Percentiles rank a stretch among this genome's conserved stretches.
Evolutionary conservation across 1,139 yeast genomes (phyloP).

Genomic region (Blastobotrys ciferrii): DNA sequence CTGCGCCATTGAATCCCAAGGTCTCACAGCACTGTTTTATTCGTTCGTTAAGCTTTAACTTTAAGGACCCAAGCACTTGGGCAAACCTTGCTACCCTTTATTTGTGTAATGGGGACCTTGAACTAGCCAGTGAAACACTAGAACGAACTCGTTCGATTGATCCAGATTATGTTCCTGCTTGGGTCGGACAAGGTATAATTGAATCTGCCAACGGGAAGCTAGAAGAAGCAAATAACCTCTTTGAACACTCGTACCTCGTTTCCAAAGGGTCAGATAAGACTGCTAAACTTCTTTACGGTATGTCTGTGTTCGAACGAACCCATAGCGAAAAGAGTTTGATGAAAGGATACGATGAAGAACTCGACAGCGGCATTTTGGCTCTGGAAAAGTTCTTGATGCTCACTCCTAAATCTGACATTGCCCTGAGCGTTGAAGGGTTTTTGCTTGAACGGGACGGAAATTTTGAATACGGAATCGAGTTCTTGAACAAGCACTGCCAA

Average conservation of each 20-base stretch:
- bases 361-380: conserved; percentile 60
- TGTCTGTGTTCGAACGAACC: conserved; percentile 46
- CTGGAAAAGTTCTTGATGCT: conserved; percentile 68
- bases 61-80: conserved; percentile 73
- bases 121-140: conserved; percentile 72
- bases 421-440: conserved; percentile 49
- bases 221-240: conserved; percentile 52
- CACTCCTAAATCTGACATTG: conserved; percentile 62
- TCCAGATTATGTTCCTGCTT: conserved; percentile 73
- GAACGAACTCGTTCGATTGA: conserved; percentile 75
- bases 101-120: conserved; percentile 63
- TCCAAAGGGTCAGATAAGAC: conserved; percentile 73
- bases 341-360: conserved; percentile 16
- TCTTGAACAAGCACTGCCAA: conserved; percentile 48
- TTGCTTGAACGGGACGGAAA: conserved; percentile 66
- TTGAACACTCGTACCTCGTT: conserved; percentile 73
- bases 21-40: conserved; percentile 92
- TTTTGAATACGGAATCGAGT: conserved; percentile 51
- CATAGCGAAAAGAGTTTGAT: conserved; percentile 13
- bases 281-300: conserved; percentile 71
- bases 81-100: conserved; percentile 78
- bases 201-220: conserved; percentile 57
- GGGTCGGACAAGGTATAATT: conserved; percentile 84
- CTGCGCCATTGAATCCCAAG: conserved; percentile 57
- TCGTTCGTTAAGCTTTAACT: conserved; percentile 69